Evolutionary conservation across 306 rosid species (phyloP).

Genomic region (Cucurbita argyrosperma): DNA sequence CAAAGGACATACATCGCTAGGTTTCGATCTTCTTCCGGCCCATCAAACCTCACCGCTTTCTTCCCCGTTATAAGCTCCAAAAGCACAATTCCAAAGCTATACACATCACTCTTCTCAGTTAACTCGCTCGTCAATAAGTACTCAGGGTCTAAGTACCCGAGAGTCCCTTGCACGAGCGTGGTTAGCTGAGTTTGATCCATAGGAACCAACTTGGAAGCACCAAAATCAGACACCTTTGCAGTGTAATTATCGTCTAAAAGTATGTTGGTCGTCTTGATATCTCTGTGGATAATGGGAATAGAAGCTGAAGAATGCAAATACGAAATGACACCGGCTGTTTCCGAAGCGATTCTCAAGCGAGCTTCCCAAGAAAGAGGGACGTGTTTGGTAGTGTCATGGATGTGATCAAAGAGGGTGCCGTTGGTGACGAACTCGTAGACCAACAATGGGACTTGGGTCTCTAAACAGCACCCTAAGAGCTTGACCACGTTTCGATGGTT

Average conservation of each 20-base stretch:
- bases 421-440: conserved; percentile 36
- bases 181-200: conserved; percentile 13
- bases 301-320: conserved; percentile 26
- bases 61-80: conserved; percentile 29
- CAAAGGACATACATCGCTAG: conserved; percentile 20
- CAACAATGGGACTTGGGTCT: conserved; percentile 24
- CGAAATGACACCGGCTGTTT: conserved; percentile 25
- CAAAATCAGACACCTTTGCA: conserved; percentile 35
- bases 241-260: conserved; percentile 15
- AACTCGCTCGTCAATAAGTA: conserved; percentile 17
- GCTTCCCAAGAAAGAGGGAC: conserved; percentile 13
- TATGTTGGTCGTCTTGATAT: conserved; percentile 27
- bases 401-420: conserved; percentile 21
- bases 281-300: conserved; percentile 32
- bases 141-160: conserved; percentile 31
- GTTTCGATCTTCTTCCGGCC: conserved; percentile 7
- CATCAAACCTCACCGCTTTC: conserved; percentile 11
- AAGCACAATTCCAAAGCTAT: conserved; percentile 39
- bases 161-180: conserved; percentile 33
- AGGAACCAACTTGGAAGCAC: conserved; percentile 27
- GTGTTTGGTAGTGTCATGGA: neutral
- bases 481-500: conserved; percentile 30
- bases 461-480: conserved; percentile 39
- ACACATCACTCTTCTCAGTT: conserved; percentile 30
- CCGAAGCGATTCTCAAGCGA: conserved; percentile 18